phyloP scores from a whole-genome alignment of 495 filamentous ascomycete species.

The Xylaria acuta region DNA sequence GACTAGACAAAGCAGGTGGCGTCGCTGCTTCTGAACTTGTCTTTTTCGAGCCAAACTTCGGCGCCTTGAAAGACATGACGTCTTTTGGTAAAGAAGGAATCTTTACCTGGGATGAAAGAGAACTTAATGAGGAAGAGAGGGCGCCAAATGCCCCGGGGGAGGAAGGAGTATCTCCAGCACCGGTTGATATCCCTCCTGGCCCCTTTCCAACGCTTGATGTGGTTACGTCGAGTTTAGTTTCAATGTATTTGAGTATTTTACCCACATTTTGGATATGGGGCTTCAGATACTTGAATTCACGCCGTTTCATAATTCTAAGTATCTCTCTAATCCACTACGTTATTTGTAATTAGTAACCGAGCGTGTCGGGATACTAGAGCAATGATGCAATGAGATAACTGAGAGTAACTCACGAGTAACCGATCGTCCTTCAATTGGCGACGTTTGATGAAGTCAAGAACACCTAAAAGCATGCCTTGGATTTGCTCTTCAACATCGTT shows the following conservation, averaged over 20 bases:
- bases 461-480: slow-evolving; percentile 33
- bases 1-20: slow-evolving; percentile 9
- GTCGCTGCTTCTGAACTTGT: slow-evolving; percentile 14
- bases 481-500: neutral
- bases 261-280: slow-evolving; percentile 38
- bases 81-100: slow-evolving; percentile 28
- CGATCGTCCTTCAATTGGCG: slow-evolving; percentile 40
- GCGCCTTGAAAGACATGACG: slow-evolving; percentile 25
- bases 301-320: slow-evolving; percentile 34
- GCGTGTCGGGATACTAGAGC: neutral
- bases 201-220: neutral
- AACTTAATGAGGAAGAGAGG: slow-evolving; percentile 15
- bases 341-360: neutral
- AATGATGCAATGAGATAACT: neutral
- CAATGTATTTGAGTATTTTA: slow-evolving; percentile 43
- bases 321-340: slow-evolving; percentile 38
- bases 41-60: slow-evolving; percentile 29
- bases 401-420: slow-evolving; percentile 13
- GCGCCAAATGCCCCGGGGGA: neutral
- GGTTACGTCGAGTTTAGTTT: slow-evolving; percentile 8
- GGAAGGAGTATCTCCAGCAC: neutral
- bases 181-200: neutral
- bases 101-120: slow-evolving; percentile 25
- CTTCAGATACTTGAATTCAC: slow-evolving; percentile 35
- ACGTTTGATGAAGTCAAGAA: slow-evolving; percentile 42